These are phyloP conservation scores for Cyberlindnera amylophila DNA, from an alignment of 805 yeast species.

Conservation along the genomic window DNA sequence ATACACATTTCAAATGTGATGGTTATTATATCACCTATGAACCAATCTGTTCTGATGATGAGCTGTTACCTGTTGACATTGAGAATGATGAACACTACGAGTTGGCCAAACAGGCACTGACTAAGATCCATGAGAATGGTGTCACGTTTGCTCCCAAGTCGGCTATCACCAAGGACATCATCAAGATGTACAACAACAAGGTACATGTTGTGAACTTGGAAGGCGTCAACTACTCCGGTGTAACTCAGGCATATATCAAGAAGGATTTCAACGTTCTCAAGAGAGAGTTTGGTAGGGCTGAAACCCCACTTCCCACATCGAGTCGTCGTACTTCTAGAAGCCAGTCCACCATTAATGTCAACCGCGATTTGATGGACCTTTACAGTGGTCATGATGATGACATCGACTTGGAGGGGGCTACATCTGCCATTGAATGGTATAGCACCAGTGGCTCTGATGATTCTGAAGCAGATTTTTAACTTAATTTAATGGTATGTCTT, in stretches of 20 bases:
- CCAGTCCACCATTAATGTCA: too few species aligned
- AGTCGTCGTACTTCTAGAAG: too few species aligned
- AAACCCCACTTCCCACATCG: not conserved
- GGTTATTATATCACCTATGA: constrained; percentile 27
- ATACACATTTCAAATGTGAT: constrained; percentile 24
- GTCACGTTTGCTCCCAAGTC: constrained; percentile 22
- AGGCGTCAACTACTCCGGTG: constrained; percentile 11
- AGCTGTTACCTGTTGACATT: constrained; percentile 15
- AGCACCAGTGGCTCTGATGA: too few species aligned
- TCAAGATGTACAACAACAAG: constrained; percentile 19
- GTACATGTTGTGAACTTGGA: constrained; percentile 25
- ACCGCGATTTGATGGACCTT: too few species aligned
- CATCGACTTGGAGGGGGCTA: too few species aligned
- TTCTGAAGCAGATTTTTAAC: too few species aligned
- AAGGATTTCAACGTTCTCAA: not conserved
- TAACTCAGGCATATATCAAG: constrained; percentile 3
- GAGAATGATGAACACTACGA: constrained; percentile 14
- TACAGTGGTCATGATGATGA: too few species aligned
- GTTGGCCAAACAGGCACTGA: constrained; percentile 14
- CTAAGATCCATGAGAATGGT: constrained; percentile 20
- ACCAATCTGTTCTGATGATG: constrained; percentile 19
- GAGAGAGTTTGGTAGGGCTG: not conserved
- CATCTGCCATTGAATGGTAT: too few species aligned
- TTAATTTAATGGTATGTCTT: too few species aligned
- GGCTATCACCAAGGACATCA: constrained; percentile 14